phyloP scores from a whole-genome alignment of 495 filamentous ascomycete genomes.

The Podospora sp. region DNA sequence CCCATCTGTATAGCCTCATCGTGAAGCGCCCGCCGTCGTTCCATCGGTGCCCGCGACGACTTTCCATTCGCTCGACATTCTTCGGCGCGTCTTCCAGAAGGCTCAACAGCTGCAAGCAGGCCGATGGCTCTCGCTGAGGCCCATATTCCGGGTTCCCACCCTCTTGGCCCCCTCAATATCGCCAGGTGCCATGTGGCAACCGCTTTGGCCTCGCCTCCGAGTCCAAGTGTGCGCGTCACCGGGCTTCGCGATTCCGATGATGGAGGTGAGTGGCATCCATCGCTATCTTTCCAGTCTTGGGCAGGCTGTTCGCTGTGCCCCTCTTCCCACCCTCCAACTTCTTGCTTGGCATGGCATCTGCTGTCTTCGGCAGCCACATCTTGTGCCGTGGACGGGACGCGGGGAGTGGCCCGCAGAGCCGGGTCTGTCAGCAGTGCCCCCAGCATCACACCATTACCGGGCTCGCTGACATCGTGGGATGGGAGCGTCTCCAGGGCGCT shows the following conservation, averaged over 20 bases:
- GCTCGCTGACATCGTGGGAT: neutral
- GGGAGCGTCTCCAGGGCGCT: too few species aligned
- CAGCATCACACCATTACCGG: neutral
- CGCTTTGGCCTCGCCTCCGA: neutral
- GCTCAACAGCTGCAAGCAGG: neutral
- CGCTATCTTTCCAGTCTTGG: neutral
- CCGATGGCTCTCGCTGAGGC: neutral
- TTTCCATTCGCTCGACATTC: neutral
- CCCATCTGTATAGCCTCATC: neutral
- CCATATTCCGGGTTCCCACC: constrained; percentile 36
- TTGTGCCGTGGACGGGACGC: constrained; percentile 3
- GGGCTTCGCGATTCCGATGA: neutral
- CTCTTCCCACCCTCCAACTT: neutral
- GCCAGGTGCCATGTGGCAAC: constrained; percentile 10
- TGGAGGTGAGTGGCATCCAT: neutral
- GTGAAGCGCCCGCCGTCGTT: neutral
- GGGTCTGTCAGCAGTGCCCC: neutral
- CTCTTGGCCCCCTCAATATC: constrained; percentile 30
- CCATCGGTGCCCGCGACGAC: neutral
- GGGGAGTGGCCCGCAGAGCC: neutral
- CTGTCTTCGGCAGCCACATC: constrained; percentile 7
- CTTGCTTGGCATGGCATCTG: neutral
- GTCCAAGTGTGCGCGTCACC: neutral
- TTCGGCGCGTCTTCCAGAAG: constrained; percentile 14
- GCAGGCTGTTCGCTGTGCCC: neutral